Conservation (phyloP, 371 early-diverging fungal species). For the Sporodiniella umbellata region DNA sequence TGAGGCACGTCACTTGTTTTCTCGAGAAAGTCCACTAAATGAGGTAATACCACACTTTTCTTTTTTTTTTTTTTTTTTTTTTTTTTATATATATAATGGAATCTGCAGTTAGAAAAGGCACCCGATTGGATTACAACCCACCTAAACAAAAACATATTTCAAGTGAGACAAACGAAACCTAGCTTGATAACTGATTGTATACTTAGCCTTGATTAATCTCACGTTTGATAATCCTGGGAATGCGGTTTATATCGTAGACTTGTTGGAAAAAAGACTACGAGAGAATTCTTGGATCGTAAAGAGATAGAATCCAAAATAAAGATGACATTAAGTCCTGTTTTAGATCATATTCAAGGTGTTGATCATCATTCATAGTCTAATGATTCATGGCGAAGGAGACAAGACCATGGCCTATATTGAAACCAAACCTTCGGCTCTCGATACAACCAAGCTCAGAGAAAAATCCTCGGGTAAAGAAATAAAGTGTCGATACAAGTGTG, state of each 20-base stretch:
- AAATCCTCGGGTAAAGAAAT: conserved; percentile 45
- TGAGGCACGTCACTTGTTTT: background rate
- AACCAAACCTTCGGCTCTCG: conserved; percentile 55
- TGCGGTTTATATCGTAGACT: conserved; percentile 57
- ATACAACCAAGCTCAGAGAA: conserved; percentile 63
- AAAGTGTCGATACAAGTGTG: no score
- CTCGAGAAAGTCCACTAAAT: background rate
- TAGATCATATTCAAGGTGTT: conserved; percentile 91
- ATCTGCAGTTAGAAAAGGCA: conserved; percentile 76
- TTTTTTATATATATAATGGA: conserved; percentile 51
- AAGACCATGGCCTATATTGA: conserved; percentile 67
- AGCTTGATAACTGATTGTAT: no score
- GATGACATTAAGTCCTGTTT: conserved; percentile 10
- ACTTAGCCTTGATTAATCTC: conserved; percentile 46
- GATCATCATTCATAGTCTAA: conserved; percentile 80
- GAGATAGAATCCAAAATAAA: conserved; percentile 9
- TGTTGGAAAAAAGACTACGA: conserved; percentile 57
- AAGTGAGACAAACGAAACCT: conserved; percentile 48
- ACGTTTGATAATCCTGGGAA: conserved; percentile 46
- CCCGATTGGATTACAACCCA: conserved; percentile 69
- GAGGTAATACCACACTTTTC: background rate
- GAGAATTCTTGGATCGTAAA: conserved; percentile 82
- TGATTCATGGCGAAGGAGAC: conserved; percentile 77
- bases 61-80: conserved; percentile 2
- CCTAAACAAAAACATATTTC: conserved; percentile 86